Conservation (phyloP, 2,329 filamentous ascomycete genomes). For the Aschersonia sp. region DNA sequence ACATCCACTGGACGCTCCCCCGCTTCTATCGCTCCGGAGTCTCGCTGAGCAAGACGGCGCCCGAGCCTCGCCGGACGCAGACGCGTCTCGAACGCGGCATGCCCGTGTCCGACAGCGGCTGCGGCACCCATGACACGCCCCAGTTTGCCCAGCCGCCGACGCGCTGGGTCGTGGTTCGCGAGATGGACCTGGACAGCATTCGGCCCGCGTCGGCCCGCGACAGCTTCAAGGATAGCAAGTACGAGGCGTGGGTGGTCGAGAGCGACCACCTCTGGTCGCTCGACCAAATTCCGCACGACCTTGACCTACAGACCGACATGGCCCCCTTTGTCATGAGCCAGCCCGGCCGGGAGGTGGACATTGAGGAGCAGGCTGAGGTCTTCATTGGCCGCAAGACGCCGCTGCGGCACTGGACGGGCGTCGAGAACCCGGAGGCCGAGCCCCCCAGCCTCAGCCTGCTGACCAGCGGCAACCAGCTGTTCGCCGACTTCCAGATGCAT, state of each 20-base stretch:
- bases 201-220: slow-evolving; percentile 2
- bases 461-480: slow-evolving; percentile 17
- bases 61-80: background rate
- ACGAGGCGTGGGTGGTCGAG: slow-evolving; percentile 22
- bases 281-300: slow-evolving; percentile 12
- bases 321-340: slow-evolving; percentile 19
- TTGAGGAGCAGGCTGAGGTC: slow-evolving; percentile 24
- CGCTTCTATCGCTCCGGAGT: slow-evolving; percentile 18
- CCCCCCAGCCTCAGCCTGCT: slow-evolving; percentile 6
- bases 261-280: slow-evolving; percentile 18
- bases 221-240: background rate
- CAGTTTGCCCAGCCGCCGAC: slow-evolving; percentile 13
- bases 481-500: slow-evolving; percentile 25
- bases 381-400: slow-evolving; percentile 22
- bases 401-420: slow-evolving; percentile 3
- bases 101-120: background rate
- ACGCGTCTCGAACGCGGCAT: slow-evolving; percentile 3
- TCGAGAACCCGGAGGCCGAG: background rate
- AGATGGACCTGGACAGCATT: slow-evolving; percentile 9
- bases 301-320: slow-evolving; percentile 24
- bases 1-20: slow-evolving; percentile 27
- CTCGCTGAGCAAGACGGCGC: background rate
- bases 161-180: slow-evolving; percentile 23
- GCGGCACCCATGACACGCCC: slow-evolving; percentile 1
- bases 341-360: slow-evolving; percentile 4